Evolutionary conservation across 2,329 filamentous ascomycete species (phyloP).

Genomic region (Pyrenochaeta sp.): DNA sequence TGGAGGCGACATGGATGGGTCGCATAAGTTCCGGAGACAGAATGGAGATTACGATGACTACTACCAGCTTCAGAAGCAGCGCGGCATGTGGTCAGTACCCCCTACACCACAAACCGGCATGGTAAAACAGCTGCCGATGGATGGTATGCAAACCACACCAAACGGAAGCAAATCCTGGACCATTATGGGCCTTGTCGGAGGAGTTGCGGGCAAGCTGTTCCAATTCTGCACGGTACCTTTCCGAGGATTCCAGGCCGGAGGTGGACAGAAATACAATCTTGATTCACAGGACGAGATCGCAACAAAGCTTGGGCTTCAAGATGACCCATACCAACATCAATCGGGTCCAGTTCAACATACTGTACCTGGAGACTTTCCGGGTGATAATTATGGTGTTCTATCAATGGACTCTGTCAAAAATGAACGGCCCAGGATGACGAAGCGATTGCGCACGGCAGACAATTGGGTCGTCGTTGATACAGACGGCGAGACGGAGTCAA

Average conservation of each 20-base stretch:
- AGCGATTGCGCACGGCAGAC: slow-evolving; percentile 58
- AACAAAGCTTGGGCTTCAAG: slow-evolving; percentile 31
- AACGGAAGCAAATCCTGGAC: slow-evolving; percentile 38
- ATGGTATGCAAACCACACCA: slow-evolving; percentile 25
- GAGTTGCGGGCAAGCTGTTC: slow-evolving; percentile 79
- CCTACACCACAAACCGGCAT: slow-evolving; percentile 32
- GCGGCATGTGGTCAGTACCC: slow-evolving; percentile 47
- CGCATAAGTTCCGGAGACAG: slow-evolving; percentile 49
- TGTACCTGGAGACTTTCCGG: slow-evolving; percentile 64
- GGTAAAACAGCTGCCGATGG: slow-evolving; percentile 18
- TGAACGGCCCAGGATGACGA: slow-evolving; percentile 55
- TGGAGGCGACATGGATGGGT: slow-evolving; percentile 59
- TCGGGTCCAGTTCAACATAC: slow-evolving; percentile 44
- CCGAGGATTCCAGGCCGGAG: slow-evolving; percentile 85
- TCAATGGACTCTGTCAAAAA: slow-evolving; percentile 55
- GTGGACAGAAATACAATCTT: slow-evolving; percentile 75
- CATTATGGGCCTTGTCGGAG: slow-evolving; percentile 69
- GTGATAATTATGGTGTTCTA: slow-evolving; percentile 57
- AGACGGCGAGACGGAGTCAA: slow-evolving; percentile 63
- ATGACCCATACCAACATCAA: slow-evolving; percentile 25
- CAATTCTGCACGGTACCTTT: slow-evolving; percentile 82
- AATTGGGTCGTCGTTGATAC: slow-evolving; percentile 59
- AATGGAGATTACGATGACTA: slow-evolving; percentile 55
- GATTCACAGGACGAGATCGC: slow-evolving; percentile 43
- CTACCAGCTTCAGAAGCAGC: slow-evolving; percentile 48